phyloP scores from a whole-genome alignment of 1,284 basidiomycete species.

The Ceratobasidium sp. region DNA sequence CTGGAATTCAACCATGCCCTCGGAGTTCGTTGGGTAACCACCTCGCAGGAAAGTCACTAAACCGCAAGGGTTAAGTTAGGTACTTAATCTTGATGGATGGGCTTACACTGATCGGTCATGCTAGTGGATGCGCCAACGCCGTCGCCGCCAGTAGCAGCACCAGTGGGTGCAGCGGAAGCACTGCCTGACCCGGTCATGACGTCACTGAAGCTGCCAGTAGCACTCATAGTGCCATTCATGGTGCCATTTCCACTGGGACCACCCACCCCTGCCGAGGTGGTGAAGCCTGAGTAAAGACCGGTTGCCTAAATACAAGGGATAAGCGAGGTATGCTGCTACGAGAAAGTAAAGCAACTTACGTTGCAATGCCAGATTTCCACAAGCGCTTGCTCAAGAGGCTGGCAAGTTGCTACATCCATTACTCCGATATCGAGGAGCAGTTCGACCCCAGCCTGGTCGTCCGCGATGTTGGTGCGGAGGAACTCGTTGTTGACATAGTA shows the following conservation, averaged over 20 bases:
- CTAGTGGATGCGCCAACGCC: not conserved
- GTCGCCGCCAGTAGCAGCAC: slow-evolving; percentile 22
- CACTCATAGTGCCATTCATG: no score
- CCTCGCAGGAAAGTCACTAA: slow-evolving; percentile 69
- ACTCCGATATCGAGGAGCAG: slow-evolving; percentile 76
- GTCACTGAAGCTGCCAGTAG: no score
- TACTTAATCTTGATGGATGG: not conserved
- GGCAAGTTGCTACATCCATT: slow-evolving; percentile 80
- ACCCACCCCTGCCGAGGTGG: slow-evolving; percentile 49
- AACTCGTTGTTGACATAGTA: slow-evolving; percentile 64
- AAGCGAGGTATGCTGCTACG: not conserved
- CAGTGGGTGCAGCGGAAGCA: not conserved
- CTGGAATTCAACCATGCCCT: slow-evolving; percentile 76
- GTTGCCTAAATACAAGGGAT: slow-evolving; percentile 47
- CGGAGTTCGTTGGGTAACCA: slow-evolving; percentile 73
- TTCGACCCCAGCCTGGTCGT: slow-evolving; percentile 65
- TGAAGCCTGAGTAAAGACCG: slow-evolving; percentile 62
- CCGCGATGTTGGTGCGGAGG: slow-evolving; percentile 66
- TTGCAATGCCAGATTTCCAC: slow-evolving; percentile 75
- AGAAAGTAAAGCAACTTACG: slow-evolving; percentile 46
- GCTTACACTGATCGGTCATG: not conserved
- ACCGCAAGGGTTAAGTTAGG: not conserved
- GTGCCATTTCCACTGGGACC: slow-evolving; percentile 11
- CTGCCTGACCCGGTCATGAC: not conserved
- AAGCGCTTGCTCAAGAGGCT: slow-evolving; percentile 54